Evolutionary conservation across 768 basidiomycete genomes (phyloP), one percentile per base, ranked within the genome.

Genomic region (Rhodotorula toruloides): DNA sequence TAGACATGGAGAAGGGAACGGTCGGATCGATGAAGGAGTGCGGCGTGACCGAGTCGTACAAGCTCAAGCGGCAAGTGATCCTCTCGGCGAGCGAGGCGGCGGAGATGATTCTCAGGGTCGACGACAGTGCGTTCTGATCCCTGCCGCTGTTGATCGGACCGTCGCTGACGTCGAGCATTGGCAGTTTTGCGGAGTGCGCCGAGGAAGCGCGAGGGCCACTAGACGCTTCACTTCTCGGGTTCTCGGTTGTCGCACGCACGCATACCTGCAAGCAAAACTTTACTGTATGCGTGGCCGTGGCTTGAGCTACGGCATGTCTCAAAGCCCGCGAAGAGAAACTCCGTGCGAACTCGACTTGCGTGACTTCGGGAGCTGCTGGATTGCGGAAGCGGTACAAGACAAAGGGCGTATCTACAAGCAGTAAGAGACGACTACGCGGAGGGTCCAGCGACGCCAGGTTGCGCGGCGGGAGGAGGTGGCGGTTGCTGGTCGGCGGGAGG

Each of bases 71-170:
- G 46, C 93, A 97, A 78, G 93, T 98, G 2, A 87, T 99, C 7
- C 79, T 89, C 53, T 94, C 91, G 75, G 93, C 96, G 2, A 90
- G 86, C 63, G 96, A 99, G 77, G 96, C 93, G 25, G 88, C 91
- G 3, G 96, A 98, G 81, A 98, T 98, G 94, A 97, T 99, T 72
- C 84, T 99, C 70, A 84, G 94, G 88, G 89, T 79, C 55, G 93
- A 97, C 73, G 90, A 94, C 76, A 81, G 69, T 70, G 58, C 31
- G 69, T 70, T 29, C 10, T 32, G 3, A 14, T 27, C 32, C 16
- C 34, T 25, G 36, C 32, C 16, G 25, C 19, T 22, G 32, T 27
- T 39, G 17, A 27, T n/a, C 3, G 29, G 11, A n/a, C n/a, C 29
- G 2, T 22, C 1, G 36, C 36, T 27, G 25, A 37, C 9, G 2